Conservation (phyloP, 2,329 filamentous ascomycete species). For the Stemphylium beticola region DNA sequence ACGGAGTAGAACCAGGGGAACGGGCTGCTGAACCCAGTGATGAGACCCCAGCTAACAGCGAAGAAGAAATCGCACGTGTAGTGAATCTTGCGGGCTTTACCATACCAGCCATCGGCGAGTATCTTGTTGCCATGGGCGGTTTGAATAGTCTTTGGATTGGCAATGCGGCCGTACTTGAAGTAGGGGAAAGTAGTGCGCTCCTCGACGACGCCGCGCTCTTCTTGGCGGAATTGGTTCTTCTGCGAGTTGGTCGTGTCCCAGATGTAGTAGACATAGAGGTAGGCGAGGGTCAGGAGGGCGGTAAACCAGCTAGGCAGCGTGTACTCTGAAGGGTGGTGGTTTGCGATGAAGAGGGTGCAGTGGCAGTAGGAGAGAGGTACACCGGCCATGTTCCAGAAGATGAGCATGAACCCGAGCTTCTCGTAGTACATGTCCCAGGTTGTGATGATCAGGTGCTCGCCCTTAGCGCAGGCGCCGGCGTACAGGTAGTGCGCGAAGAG, state of each 20-base stretch:
- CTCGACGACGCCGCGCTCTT: slow-evolving; percentile 72
- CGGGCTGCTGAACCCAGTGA: slow-evolving; percentile 79
- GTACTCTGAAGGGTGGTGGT: slow-evolving; percentile 79
- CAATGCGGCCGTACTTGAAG: slow-evolving; percentile 83
- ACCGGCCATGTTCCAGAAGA: slow-evolving; percentile 95
- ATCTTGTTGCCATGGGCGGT: slow-evolving; percentile 77
- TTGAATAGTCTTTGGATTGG: slow-evolving; percentile 80
- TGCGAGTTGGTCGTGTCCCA: slow-evolving; percentile 94
- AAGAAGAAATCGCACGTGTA: slow-evolving; percentile 84
- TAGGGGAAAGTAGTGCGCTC: slow-evolving; percentile 84
- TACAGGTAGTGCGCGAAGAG: slow-evolving; percentile 91
- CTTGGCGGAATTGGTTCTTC: slow-evolving; percentile 88
- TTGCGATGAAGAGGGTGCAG: slow-evolving; percentile 88
- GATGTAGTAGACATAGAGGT: slow-evolving; percentile 85
- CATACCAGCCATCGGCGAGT: slow-evolving; percentile 80
- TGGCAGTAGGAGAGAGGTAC: slow-evolving; percentile 93
- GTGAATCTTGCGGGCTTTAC: slow-evolving; percentile 78
- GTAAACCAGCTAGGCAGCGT: slow-evolving; percentile 75
- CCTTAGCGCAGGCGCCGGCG: slow-evolving; percentile 90
- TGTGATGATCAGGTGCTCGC: slow-evolving; percentile 86
- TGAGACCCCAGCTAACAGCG: slow-evolving; percentile 77
- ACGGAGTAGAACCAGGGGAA: slow-evolving; percentile 90
- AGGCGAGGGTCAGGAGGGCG: slow-evolving; percentile 68
- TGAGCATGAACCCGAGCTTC: slow-evolving; percentile 97
- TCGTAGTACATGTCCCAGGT: slow-evolving; percentile 98